A percentile compares a stretch with the other conserved stretches of the same genome.
Conservation (phyloP, 805 yeast species). For the Hanseniaspora singularis region DNA sequence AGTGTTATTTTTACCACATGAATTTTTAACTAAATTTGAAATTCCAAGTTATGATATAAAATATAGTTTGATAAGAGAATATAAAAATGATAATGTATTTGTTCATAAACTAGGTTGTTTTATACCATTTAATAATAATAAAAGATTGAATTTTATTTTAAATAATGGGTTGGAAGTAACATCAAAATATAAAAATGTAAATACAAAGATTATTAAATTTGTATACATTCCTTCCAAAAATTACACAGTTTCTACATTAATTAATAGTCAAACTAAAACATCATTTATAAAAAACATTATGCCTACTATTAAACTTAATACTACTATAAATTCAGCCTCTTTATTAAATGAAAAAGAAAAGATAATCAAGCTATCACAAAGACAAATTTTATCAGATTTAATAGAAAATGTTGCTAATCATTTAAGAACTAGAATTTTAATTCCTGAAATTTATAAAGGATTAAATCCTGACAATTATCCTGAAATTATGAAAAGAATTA, state of each 20-base stretch:
- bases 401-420: constrained; percentile 1
- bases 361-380: background rate
- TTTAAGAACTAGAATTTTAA: constrained; percentile 8
- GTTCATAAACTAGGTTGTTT: constrained; percentile 42
- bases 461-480: constrained; percentile 10
- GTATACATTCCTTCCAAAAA: constrained; percentile 34
- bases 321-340: no score
- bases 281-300: constrained; percentile 6
- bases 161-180: constrained; percentile 49
- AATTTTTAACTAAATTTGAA: constrained; percentile 9
- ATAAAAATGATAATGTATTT: constrained; percentile 1
- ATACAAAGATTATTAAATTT: constrained; percentile 40
- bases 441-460: constrained; percentile 2
- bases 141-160: constrained; percentile 22
- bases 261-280: constrained; percentile 1
- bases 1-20: constrained; percentile 36
- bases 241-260: background rate
- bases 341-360: background rate
- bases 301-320: no score
- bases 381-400: constrained; percentile 1
- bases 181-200: constrained; percentile 48
- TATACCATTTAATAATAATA: constrained; percentile 46
- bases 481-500: no score
- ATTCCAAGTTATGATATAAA: constrained; percentile 38
- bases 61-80: constrained; percentile 36